A percentile compares a stretch with the other conserved stretches of the same genome.
Conservation (phyloP, 2,329 filamentous ascomycete species). For the Fusarium nelsonii region DNA sequence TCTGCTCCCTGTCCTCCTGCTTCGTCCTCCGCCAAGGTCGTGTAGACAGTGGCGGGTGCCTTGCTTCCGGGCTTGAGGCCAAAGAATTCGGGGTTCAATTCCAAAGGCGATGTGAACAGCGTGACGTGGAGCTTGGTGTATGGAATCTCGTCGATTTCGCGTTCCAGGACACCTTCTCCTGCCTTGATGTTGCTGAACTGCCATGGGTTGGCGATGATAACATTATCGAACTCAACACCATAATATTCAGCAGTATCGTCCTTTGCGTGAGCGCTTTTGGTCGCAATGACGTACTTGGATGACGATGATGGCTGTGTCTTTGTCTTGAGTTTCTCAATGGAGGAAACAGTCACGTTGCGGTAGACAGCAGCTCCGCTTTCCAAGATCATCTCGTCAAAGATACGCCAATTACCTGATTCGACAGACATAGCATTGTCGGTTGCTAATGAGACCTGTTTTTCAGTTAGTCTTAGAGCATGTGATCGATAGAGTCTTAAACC, state of each 20-base stretch:
- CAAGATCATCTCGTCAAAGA: constrained; percentile 86
- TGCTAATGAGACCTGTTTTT: constrained; percentile 80
- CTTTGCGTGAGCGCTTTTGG: constrained; percentile 45
- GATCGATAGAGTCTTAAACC: constrained; percentile 4
- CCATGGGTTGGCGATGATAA: constrained; percentile 85
- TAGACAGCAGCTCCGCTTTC: constrained; percentile 70
- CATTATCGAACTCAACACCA: constrained; percentile 75
- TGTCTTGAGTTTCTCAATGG: constrained; percentile 66
- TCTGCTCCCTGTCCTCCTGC: constrained; percentile 61
- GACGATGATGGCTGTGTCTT: constrained; percentile 53
- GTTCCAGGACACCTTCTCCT: constrained; percentile 75
- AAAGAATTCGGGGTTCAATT: constrained; percentile 80
- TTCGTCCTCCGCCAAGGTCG: constrained; percentile 77
- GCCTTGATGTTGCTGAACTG: constrained; percentile 80
- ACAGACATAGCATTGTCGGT: constrained; percentile 85
- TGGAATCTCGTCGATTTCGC: constrained; percentile 79
- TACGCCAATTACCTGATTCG: constrained; percentile 90
- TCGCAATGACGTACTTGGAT: constrained; percentile 63
- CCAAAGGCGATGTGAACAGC: constrained; percentile 82
- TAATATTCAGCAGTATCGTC: constrained; percentile 54
- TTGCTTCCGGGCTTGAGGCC: constrained; percentile 67
- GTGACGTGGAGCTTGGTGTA: constrained; percentile 92
- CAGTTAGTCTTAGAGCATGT: constrained; percentile 8
- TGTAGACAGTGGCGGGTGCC: constrained; percentile 82
- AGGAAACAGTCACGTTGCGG: constrained; percentile 76